Evolutionary conservation across 192 early-diverging fungal species (phyloP).

Genomic region (Lobosporangium transversale): DNA sequence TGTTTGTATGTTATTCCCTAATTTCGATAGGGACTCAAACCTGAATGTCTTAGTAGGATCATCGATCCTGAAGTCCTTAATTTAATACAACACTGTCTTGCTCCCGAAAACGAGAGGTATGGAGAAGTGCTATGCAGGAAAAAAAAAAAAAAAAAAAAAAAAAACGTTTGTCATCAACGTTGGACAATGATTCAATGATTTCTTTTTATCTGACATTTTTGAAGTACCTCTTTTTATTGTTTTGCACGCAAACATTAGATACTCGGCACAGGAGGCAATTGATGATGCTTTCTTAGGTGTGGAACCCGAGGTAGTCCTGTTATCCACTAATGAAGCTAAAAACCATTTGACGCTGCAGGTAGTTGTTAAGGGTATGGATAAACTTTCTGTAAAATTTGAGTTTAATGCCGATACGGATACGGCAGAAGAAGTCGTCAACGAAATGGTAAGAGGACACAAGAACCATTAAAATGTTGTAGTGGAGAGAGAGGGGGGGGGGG

Average conservation of each 20-base stretch:
- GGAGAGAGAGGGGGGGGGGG: no score
- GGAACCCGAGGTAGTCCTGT: constrained; percentile 78
- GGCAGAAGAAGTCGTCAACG: constrained; percentile 80
- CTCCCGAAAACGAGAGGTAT: constrained; percentile 71
- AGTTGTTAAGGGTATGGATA: constrained; percentile 81
- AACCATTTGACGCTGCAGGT: constrained; percentile 77
- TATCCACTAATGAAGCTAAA: constrained; percentile 67
- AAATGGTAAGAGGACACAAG: constrained; percentile 79
- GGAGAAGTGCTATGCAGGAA: not conserved
- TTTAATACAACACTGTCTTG: constrained; percentile 73
- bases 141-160: not conserved
- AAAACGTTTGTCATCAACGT: not conserved
- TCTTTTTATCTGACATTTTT: no score
- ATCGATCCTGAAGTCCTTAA: constrained; percentile 71
- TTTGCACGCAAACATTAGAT: no score
- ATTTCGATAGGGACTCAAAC: constrained; percentile 68
- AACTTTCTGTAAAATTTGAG: constrained; percentile 84
- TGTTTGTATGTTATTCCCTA: no score
- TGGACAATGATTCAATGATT: no score
- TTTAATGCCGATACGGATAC: constrained; percentile 85
- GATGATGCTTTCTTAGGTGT: constrained; percentile 79
- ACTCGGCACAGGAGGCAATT: constrained; percentile 75
- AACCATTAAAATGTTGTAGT: no score
- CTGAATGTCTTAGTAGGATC: constrained; percentile 73
- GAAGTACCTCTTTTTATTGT: no score